Evolutionary conservation across 1,284 basidiomycete species (phyloP).

Genomic region (Moesziomyces globuligerus): DNA sequence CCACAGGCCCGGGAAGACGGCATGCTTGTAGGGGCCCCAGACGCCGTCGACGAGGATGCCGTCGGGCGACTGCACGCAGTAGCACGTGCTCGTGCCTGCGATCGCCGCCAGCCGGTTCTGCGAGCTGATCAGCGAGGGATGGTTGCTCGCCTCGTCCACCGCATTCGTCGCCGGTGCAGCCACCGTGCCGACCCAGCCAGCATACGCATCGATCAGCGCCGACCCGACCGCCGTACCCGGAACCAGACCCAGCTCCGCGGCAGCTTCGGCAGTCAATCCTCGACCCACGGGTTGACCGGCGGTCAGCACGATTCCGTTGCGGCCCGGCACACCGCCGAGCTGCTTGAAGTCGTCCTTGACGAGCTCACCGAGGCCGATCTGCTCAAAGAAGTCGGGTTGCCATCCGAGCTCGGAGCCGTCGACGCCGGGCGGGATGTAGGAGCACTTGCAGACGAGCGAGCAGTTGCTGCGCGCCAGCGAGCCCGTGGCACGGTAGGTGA

Average conservation of each 20-base stretch:
- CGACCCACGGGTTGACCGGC: slow-evolving; percentile 90
- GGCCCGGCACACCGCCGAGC: slow-evolving; percentile 77
- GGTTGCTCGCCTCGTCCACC: slow-evolving; percentile 68
- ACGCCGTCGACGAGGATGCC: slow-evolving; percentile 90
- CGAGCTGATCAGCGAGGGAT: slow-evolving; percentile 52
- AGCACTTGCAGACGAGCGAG: slow-evolving; percentile 96
- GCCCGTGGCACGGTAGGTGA: slow-evolving; percentile 90
- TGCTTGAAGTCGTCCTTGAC: slow-evolving; percentile 76
- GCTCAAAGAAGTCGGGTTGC: slow-evolving; percentile 63
- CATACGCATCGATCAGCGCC: slow-evolving; percentile 96
- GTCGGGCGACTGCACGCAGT: slow-evolving; percentile 76
- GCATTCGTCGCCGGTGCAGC: slow-evolving; percentile 77
- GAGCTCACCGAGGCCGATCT: slow-evolving; percentile 67
- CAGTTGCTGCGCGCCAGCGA: slow-evolving; percentile 85
- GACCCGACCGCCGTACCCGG: slow-evolving; percentile 94
- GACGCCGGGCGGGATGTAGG: slow-evolving; percentile 80
- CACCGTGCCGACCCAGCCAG: slow-evolving; percentile 98
- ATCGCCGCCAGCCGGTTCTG: slow-evolving; percentile 85
- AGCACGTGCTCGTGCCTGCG: slow-evolving; percentile 95
- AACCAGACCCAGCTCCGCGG: slow-evolving; percentile 82
- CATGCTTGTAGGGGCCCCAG: slow-evolving; percentile 94
- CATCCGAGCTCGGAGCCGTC: slow-evolving; percentile 61
- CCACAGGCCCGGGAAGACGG: slow-evolving; percentile 83
- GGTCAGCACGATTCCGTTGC: slow-evolving; percentile 77
- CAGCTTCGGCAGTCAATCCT: slow-evolving; percentile 82